Base-by-base conservation (phyloP, 2,329 filamentous ascomycete genomes). In the Cordyceps cicadae region DNA sequence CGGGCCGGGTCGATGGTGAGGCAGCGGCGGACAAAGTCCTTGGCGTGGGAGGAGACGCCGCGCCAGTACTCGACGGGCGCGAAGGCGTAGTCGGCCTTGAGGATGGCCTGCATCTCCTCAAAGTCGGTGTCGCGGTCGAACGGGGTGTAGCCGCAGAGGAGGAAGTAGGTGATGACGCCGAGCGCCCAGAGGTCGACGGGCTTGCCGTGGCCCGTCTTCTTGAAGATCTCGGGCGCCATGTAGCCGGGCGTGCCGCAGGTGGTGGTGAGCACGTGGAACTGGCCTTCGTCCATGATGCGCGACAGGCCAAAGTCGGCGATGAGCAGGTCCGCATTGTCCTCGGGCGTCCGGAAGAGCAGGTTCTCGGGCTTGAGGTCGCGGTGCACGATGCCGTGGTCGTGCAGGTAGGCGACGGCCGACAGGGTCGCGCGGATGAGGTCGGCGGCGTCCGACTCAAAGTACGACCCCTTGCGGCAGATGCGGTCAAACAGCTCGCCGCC, bases 171-270 rank as follows among this genome's bases (percentile, higher is more conserved):
- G 71, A 99, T 99, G 49, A 99, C 94, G 52, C 94, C 94, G 64
- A 97, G 91, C 43, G 94, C 94, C 94, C 94, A 99, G 65, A 99
- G 87, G 73, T 99, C 94, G 58, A 99, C 94, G 67, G 94, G 92
- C 76, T 97, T 99, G 64, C 94, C 94, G 73, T 99, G 94, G 29
- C 94, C 94, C 8, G 89, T 92, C 80, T 99, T 99, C 75, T 96
- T 96, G 78, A 99, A 99, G 69, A 99, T 99, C 74, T 99, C 94
- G 24, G 94, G 94, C 2, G 94, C 94, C 94, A 99, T 99, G 76
- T 99, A 99, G 54, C 94, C 94, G 3, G 94, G 94, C 1, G 94
- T 99, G 62, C 94, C 94, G 72, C 94, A 99, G 1, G 94, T 99
- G 0, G 94, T 99, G 12, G 94, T 99, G 64, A 99, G 79, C 34